Evolutionary conservation across 148 eudicot species (phyloP), one percentile per base, ranked within the genome.

Genomic region (Chenopodium suecicum): DNA sequence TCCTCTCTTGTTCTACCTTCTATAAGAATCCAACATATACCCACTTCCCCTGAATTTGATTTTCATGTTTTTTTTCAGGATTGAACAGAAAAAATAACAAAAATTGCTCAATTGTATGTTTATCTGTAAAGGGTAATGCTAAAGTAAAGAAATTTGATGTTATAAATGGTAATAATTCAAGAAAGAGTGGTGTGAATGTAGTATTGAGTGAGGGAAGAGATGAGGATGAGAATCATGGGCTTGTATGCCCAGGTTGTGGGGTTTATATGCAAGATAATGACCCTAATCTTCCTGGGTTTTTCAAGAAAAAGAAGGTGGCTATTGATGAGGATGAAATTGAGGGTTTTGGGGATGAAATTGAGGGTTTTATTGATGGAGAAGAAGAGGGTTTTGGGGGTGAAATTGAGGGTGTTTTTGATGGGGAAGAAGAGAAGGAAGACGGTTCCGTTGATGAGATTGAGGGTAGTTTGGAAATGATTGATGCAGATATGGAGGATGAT

Each of bases 171-270:
- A 90, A 82, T 80, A 64, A 11, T 83, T 67, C 72, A 7, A 88
- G 90, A 75, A 92, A 82, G 79, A 78, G 84, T 27, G 83, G 69
- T 82, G 78, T 78, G 65, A 90, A 84, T 77, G 84, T 87, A 17
- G 77, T 91, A 22, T 87, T 95, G 67, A 93, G 99, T 79, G 99
- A 93, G 79, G 99, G 99, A 54, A 92, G 97, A 88, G 95, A 92
- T 78, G 90, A 78, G 86, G 98, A 95, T 84, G 95, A 93, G 79
- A 86, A 73, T 47, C 76, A 75, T 74, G 99, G 97, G 82, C 74
- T 76, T 81, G 85, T 93, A 9, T 93, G 99, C 79, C 97, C 99
- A 50, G 99, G 99, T 69, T 95, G 99, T 89, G 98, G 99, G 79
- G 91, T 95, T 84, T 95, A 90, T 89, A 95, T 93, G 98, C 99